Base-by-base conservation (phyloP, 129 eudicot genomes). In the Sambucus nigra region DNA sequence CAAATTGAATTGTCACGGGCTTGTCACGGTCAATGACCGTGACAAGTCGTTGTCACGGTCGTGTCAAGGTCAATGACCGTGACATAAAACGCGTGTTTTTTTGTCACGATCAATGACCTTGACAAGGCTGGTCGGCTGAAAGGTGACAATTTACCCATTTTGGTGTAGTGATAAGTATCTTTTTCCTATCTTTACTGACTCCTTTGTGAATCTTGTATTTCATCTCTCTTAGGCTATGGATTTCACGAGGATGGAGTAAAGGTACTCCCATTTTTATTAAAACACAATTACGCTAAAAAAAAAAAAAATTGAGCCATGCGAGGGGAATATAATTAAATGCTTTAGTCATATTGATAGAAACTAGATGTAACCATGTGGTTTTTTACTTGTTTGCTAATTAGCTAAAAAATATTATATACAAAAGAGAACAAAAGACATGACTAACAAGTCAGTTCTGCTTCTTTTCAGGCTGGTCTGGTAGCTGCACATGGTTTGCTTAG, bases 191-290 rank as follows among this genome's bases (percentile, higher is more conserved):
- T n/a, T 41, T 25, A 49, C 7, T 52, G 0, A 17, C 19, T 35
- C 45, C 9, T 5, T 56, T 32, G 0, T 56, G 5, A 22, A 41
- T 48, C 45, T 33, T 45, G 8, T 29, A 6, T 15, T 51, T 17
- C 9, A 47, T 22, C 39, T 47, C 23, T 69, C 66, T 60, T 66
- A 86, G 99, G 96, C 65, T 86, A 86, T 56, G 99, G 99, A 18
- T 92, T 86, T 59, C 96, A 92, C 61, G 99, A 86, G 67, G 99
- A 86, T 76, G 99, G 96, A 51, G 65, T 92, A 40, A 86, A 92
- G 99, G 97, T 79, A 76, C 13, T 35, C 12, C 42, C 32, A 28
- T 22, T 1, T 45, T 24, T 33, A 22, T 14, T 21, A 41, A 21
- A 35, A 28, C 31, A 25, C 10, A 62, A 0, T 5, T 31, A 9